Evolutionary conservation across 495 filamentous ascomycete genomes (phyloP), one percentile per base, ranked within the genome.

Genomic region (Aspergillus egyptiacus): DNA sequence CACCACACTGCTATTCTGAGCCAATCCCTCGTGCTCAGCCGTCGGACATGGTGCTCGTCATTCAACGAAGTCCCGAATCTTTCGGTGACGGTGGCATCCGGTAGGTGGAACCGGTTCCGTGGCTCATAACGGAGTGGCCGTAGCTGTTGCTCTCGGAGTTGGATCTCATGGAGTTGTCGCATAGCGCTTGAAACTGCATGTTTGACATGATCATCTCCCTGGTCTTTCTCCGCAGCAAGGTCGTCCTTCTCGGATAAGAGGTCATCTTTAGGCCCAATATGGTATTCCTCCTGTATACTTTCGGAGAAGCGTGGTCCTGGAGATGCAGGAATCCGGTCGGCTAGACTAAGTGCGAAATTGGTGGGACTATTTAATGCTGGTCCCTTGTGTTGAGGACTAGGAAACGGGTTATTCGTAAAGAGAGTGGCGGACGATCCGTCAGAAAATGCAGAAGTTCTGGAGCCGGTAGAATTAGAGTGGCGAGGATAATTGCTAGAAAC

Each of bases 1-100:
- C 71, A 74, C 70, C 70, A 74, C 36, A 64, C 70, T 9, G 68
- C 70, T 15, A 69, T 46, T 22, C 64, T 58, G 25, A 74, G 53
- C 70, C 68, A 71, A 24, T 68, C 65, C 32, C 57, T 58, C 18
- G 65, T 63, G 38, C 48, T 60, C 3, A 68, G 46, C 15, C 61
- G 49, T 35, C 56, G 46, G 1, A 63, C 46, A 18, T 57, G 56
- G 24, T 64, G 45, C 44, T 62, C 65, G 15, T 60, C 53, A 14
- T 61, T 47, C 0, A 51, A 53, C 9, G 61, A 59, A 5, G 40
- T 36, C 15, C 60, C 43, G 23, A 71, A 67, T 5, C 40, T 49
- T 32, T 46, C 47, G n/a, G 56, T 38, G 0, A 61, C 53, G 18
- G 56, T 56, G 6, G 55, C 30, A 55, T 62, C 50, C 8, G 65